A percentile compares a stretch with the other conserved stretches of the same genome.
Evolutionary conservation across 306 rosid genomes (phyloP).

Genomic region (Psophocarpus tetragonolobus): DNA sequence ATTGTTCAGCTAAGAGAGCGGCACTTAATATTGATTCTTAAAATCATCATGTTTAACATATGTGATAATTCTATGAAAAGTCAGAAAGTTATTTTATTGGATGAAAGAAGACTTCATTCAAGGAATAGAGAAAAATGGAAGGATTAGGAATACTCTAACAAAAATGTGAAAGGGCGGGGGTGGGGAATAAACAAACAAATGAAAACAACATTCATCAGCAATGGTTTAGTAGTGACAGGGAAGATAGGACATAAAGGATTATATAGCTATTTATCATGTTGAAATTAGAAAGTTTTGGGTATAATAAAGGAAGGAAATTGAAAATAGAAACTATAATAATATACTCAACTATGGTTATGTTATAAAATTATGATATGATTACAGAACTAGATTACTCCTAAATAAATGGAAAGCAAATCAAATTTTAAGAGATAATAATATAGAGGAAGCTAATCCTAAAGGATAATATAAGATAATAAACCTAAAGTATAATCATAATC

Average conservation of each 20-base stretch:
- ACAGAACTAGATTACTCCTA: neutral
- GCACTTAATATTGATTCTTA: neutral
- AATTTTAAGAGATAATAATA: neutral
- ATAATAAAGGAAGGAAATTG: neutral
- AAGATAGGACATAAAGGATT: neutral
- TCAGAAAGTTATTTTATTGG: neutral
- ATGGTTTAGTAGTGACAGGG: neutral
- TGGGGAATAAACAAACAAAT: neutral
- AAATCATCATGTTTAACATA: neutral
- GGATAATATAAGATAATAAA: neutral
- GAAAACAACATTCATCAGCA: neutral
- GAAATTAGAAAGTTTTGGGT: neutral
- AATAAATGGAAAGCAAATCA: neutral
- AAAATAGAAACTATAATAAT: neutral
- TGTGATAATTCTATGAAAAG: slow-evolving; percentile 1
- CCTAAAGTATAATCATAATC: neutral
- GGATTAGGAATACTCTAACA: neutral
- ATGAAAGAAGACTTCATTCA: neutral
- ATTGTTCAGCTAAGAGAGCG: neutral
- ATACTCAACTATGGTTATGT: neutral
- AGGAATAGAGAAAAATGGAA: neutral
- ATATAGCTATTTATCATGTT: neutral
- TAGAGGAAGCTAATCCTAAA: neutral
- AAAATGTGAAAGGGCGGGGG: neutral
- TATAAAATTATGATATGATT: neutral